These are phyloP conservation scores for Parietaria judaica DNA, from an alignment of 306 rosid genomes.

Conservation along the genomic window DNA sequence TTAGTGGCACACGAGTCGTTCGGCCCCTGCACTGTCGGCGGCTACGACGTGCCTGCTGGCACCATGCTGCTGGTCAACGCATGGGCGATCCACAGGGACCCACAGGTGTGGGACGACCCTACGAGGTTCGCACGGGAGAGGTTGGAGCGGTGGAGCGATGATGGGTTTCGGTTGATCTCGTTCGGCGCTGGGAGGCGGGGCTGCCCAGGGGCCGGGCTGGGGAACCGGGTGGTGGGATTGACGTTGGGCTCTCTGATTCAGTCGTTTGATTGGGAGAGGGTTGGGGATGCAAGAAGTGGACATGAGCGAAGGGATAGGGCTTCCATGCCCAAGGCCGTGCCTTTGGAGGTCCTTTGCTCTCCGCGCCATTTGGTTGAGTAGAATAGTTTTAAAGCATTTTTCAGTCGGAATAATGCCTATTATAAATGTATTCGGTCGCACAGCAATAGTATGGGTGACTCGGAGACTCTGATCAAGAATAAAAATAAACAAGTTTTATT, in stretches of 20 bases:
- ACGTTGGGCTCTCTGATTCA: constrained; percentile 26
- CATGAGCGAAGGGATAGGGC: constrained; percentile 21
- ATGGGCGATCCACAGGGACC: constrained; percentile 24
- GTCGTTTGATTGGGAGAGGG: constrained; percentile 31
- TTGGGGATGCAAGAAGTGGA: constrained; percentile 10
- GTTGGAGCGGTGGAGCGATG: constrained; percentile 1
- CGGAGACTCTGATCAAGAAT: no score
- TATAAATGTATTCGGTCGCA: no score
- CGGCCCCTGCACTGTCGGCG: constrained; percentile 8
- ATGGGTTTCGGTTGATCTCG: constrained; percentile 22
- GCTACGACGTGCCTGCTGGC: constrained; percentile 10
- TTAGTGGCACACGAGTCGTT: constrained; percentile 21
- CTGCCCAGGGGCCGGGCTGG: constrained; percentile 36
- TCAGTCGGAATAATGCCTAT: no score
- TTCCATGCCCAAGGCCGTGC: constrained; percentile 19
- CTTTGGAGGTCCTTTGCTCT: constrained; percentile 21
- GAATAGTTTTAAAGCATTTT: neutral
- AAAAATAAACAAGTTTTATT: no score
- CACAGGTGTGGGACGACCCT: constrained; percentile 18
- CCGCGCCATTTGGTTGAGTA: constrained; percentile 6
- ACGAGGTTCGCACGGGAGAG: constrained; percentile 22
- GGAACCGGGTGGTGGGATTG: constrained; percentile 19
- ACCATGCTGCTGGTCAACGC: constrained; percentile 15
- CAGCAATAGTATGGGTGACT: no score
- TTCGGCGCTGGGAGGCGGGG: constrained; percentile 45